A percentile compares a stretch with the other conserved stretches of the same genome.
Conservation (phyloP, 2,329 filamentous ascomycete species). For the Mycosphaerella sp. region DNA sequence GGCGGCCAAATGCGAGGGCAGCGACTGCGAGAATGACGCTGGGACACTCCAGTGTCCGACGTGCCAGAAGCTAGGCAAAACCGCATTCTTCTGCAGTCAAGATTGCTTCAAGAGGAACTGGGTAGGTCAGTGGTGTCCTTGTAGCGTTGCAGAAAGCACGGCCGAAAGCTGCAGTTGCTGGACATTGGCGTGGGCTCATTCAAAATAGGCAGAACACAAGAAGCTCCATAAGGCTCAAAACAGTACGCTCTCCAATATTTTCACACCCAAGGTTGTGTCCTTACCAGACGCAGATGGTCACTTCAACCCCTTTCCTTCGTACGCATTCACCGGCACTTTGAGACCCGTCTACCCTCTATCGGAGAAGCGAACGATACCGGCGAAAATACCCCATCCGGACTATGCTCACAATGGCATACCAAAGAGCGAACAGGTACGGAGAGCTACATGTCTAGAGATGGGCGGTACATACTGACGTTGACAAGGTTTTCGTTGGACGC, state of each 20-base stretch:
- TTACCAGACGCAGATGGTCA: slow-evolving; percentile 78
- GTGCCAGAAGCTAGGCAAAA: slow-evolving; percentile 81
- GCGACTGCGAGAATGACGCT: slow-evolving; percentile 80
- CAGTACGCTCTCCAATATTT: slow-evolving; percentile 61
- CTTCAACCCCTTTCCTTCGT: slow-evolving; percentile 90
- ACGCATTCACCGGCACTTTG: slow-evolving; percentile 70
- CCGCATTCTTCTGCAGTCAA: slow-evolving; percentile 95
- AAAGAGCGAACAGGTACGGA: slow-evolving; percentile 59
- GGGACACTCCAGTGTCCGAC: slow-evolving; percentile 87
- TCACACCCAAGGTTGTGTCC: slow-evolving; percentile 78
- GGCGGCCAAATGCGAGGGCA: slow-evolving; percentile 69
- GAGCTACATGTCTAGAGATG: background rate
- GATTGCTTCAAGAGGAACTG: slow-evolving; percentile 99
- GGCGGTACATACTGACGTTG: slow-evolving; percentile 2
- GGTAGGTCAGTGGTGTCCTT: slow-evolving; percentile 51
- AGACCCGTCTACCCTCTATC: slow-evolving; percentile 71
- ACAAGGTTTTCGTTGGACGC: slow-evolving; percentile 50
- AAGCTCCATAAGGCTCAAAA: slow-evolving; percentile 72
- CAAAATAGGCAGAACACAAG: slow-evolving; percentile 69
- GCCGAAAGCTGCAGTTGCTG: slow-evolving; percentile 16
- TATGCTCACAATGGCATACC: slow-evolving; percentile 81
- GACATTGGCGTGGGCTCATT: slow-evolving; percentile 13
- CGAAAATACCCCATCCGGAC: slow-evolving; percentile 74
- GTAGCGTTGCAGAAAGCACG: slow-evolving; percentile 16
- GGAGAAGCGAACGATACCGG: slow-evolving; percentile 63